Conservation (phyloP, 108 stramenopile genomes). For the Skeletonema marinoi region DNA sequence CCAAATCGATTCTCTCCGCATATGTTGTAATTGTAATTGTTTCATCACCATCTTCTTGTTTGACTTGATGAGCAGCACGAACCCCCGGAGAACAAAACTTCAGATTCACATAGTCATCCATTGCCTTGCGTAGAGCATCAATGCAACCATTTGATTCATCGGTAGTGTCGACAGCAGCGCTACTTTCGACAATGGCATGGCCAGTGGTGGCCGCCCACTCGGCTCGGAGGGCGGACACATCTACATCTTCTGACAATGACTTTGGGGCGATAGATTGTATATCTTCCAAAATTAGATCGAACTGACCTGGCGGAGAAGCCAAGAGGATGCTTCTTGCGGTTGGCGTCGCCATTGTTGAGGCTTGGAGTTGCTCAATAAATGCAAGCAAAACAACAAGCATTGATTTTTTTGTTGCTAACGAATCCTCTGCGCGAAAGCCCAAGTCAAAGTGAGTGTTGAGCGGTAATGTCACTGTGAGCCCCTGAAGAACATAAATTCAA, state of each 20-base stretch:
- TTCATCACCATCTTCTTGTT: background rate
- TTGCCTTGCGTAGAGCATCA: conserved; percentile 12
- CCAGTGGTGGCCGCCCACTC: conserved; percentile 28
- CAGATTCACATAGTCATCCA: conserved; percentile 17
- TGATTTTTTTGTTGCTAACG: too few species aligned
- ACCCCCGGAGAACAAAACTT: conserved; percentile 28
- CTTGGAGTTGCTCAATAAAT: background rate
- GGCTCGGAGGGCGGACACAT: conserved; percentile 17
- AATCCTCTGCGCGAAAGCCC: too few species aligned
- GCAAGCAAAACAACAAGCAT: too few species aligned
- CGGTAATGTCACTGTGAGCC: too few species aligned
- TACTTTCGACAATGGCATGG: conserved; percentile 7
- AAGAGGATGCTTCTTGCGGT: conserved; percentile 28
- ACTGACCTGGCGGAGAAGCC: conserved; percentile 63
- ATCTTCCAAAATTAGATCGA: conserved; percentile 52
- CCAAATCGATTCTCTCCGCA: conserved; percentile 56
- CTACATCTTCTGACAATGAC: conserved; percentile 4
- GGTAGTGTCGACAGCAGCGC: background rate
- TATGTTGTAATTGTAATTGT: conserved; percentile 39
- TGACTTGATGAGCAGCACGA: conserved; percentile 28
- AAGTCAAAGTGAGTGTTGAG: too few species aligned
- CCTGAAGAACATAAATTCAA: too few species aligned
- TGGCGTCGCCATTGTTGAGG: background rate
- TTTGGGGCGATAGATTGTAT: conserved; percentile 16
- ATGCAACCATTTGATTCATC: conserved; percentile 10